These are phyloP conservation scores for Gyromitra esculenta DNA, from an alignment of 2,329 filamentous ascomycete species.

Conservation along the genomic window DNA sequence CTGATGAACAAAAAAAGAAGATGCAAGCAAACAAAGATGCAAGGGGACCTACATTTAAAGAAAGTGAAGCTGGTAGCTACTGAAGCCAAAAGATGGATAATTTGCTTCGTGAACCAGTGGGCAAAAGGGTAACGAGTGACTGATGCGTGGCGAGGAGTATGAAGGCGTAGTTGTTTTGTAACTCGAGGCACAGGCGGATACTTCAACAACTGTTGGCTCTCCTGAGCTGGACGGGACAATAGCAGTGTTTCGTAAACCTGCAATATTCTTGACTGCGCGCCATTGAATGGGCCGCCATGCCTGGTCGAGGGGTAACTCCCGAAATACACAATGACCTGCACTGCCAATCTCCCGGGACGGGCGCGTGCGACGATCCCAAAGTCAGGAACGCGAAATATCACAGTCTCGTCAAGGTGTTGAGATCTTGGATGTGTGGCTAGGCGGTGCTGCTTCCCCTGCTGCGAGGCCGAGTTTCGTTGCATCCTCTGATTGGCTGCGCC, in stretches of 20 bases:
- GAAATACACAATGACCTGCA: slow-evolving; percentile 25
- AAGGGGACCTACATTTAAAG: slow-evolving; percentile 27
- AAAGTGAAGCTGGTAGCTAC: slow-evolving; percentile 11
- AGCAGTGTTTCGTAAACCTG: slow-evolving; percentile 11
- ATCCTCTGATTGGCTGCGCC: slow-evolving; percentile 3
- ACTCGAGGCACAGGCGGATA: background rate
- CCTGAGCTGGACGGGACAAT: slow-evolving; percentile 5
- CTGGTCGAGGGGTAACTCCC: background rate
- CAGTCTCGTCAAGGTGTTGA: background rate
- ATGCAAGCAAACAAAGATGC: slow-evolving; percentile 6
- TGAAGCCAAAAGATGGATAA: slow-evolving; percentile 14
- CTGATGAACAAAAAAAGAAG: slow-evolving; percentile 13
- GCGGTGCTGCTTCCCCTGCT: slow-evolving; percentile 5
- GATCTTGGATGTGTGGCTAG: slow-evolving; percentile 1
- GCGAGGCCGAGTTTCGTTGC: background rate
- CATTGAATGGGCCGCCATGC: slow-evolving; percentile 12
- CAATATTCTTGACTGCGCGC: slow-evolving; percentile 1
- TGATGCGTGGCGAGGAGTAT: slow-evolving; percentile 13
- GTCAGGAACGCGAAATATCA: slow-evolving; percentile 4
- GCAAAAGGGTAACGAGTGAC: slow-evolving; percentile 14
- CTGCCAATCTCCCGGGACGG: slow-evolving; percentile 25
- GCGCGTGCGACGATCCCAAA: background rate
- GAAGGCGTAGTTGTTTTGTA: slow-evolving; percentile 1
- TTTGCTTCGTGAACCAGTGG: background rate
- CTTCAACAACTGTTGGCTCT: background rate